Base-by-base conservation (phyloP, 2,329 filamentous ascomycete genomes). In the Microsporum ferrugineum region DNA sequence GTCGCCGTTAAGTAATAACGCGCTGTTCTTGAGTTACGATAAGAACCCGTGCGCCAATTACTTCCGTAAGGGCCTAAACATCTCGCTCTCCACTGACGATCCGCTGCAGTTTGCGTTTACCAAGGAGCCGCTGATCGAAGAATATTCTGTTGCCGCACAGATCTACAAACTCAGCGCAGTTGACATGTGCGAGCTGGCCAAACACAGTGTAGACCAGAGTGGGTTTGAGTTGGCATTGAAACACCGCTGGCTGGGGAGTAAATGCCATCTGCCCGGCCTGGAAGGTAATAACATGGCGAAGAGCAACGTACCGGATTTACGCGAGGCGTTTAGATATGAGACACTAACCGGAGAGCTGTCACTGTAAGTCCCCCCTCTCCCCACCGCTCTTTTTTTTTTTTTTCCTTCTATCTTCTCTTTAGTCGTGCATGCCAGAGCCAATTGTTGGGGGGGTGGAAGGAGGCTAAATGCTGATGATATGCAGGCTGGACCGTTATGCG, bases 1-100 rank as follows among this genome's bases (percentile, higher is more conserved):
- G 94, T 97, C 92, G n/a, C 94, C 94, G 1, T 81, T 99, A 53
- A 96, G 91, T 74, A 99, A 99, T 78, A 99, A 99, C 68, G 94
- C 94, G 0, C 77, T 99, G 36, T 99, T 99, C 77, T 78, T 99
- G 59, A 91, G 92, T 0, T 97, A 99, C 70, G 94, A 99, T 73
- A 86, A 95, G 62, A 99, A 99, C 68, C 94, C 94, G 0, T 99
- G 96, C 76, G 82, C 95, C 67, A 89, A 88, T 69, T 99, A 99
- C 75, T 99, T 99, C 79, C 88, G 89, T 70, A 86, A 94, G 60
- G 94, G 94, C 0, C 77, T 99, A 58, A 99, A 99, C 71, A 91
- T 99, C 5, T 97, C 92, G 1, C 78, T 99, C 3, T 97, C 92
- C 1, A 97, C 94, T 0, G 94, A 99, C 70, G 94, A 99, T 71